Base-by-base conservation (phyloP, 1,284 basidiomycete genomes). In the Ustilago loliicola region DNA sequence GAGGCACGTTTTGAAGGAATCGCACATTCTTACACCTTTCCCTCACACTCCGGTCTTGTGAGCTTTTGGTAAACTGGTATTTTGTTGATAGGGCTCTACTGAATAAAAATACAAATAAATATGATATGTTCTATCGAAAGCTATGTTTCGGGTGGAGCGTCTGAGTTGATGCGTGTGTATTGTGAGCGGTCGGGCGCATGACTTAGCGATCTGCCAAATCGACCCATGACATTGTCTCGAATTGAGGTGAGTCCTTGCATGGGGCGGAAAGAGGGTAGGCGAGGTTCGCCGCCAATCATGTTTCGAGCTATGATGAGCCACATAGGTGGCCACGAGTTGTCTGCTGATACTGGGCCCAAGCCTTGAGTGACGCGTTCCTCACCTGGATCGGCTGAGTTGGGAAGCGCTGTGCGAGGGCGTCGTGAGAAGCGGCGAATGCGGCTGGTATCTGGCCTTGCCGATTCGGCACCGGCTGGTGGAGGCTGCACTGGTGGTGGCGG, bases 1-100 rank as follows among this genome's bases (percentile, higher is more conserved):
- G 76, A 66, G 53, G 52, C 27, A 72, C 77, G 79, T 82, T 82
- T 80, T 82, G 79, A 82, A 82, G 79, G 74, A 60, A 66, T 72
- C 73, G 48, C 68, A 80, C 81, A 82, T 71, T 38, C 25, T 45
- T 11, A 45, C 8, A 54, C 42, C 9, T 32, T 21, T 6, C 21
- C 27, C 59, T n/a, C 34, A 19, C 23, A 11, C 48, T 32, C 29
- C 6, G 36, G 27, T 8, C 29, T 32, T 15, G n/a, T 30, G 38
- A 25, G 42, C 21, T n/a, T 2, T n/a, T 51, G 7, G 30, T 51
- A 15, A 29, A 21, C 47, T 19, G 27, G 27, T 25, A 9, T n/a
- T 2, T 51, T n/a, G 47, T 21, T 40, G 13, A 40, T 13, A 40
- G 38, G 47, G 21, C 17, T 51, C n/a, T 30, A 19, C 17, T 53